Evolutionary conservation across 768 basidiomycete species (phyloP).

Genomic region (Lactarius evosmus): DNA sequence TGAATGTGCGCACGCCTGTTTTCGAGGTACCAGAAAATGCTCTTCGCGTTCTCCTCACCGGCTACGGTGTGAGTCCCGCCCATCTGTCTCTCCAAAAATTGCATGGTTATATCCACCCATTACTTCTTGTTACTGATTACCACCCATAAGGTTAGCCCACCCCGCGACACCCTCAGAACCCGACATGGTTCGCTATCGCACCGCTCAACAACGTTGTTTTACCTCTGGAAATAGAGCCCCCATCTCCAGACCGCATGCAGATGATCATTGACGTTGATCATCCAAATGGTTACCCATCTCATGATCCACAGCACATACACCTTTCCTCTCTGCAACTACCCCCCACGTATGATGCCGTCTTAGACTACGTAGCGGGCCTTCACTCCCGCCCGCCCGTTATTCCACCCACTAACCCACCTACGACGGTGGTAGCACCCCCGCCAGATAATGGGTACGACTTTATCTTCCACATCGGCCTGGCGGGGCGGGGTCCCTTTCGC

Average conservation of each 20-base stretch:
- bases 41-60: conserved; percentile 46
- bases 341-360: conserved; percentile 56
- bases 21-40: conserved; percentile 30
- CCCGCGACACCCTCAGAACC: conserved; percentile 41
- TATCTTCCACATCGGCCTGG: conserved; percentile 68
- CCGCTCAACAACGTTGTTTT: conserved; percentile 58
- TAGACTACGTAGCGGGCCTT: conserved; percentile 52
- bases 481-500: conserved; percentile 63
- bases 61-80: conserved; percentile 47
- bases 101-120: background rate
- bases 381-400: conserved; percentile 58
- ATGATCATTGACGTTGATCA: conserved; percentile 20
- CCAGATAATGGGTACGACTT: conserved; percentile 62
- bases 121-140: conserved; percentile 17
- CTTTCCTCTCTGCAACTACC: conserved; percentile 60
- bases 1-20: conserved; percentile 5
- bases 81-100: background rate
- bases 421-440: conserved; percentile 42
- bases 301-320: conserved; percentile 44
- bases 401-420: conserved; percentile 23
- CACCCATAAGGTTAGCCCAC: conserved; percentile 31
- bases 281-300: conserved; percentile 24
- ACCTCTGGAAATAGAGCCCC: conserved; percentile 18
- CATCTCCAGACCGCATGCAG: conserved; percentile 30
- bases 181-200: conserved; percentile 69